Evolutionary conservation across 75 land plant species (phyloP).

Genomic region (Isoetes taiwanensis): DNA sequence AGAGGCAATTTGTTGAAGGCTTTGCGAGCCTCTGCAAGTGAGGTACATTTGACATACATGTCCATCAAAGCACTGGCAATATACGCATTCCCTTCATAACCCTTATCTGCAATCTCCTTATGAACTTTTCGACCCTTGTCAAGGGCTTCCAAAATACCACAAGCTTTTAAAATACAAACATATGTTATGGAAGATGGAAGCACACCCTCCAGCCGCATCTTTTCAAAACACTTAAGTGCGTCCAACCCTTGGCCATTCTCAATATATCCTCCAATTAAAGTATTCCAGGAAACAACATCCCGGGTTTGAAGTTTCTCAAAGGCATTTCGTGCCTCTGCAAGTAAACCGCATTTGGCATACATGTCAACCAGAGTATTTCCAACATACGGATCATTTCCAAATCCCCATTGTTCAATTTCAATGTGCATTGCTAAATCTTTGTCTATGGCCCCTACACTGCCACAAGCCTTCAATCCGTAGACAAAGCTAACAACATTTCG

Average conservation of each 20-base stretch:
- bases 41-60: slow-evolving; percentile 1
- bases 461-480: too few relatives aligned
- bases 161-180: background rate
- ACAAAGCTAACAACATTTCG: too few relatives aligned
- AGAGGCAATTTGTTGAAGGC: background rate
- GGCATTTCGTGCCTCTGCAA: background rate
- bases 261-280: background rate
- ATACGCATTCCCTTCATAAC: background rate
- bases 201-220: background rate
- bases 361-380: background rate
- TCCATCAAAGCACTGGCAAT: background rate
- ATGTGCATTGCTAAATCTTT: too few relatives aligned
- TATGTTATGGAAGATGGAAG: background rate
- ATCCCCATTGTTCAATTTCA: too few relatives aligned
- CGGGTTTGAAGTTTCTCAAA: background rate
- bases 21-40: background rate
- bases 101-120: background rate
- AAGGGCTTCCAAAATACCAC: background rate
- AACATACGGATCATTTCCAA: too few relatives aligned
- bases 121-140: background rate
- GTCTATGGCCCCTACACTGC: too few relatives aligned
- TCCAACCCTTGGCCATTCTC: background rate
- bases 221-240: background rate
- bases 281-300: background rate
- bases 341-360: background rate